Evolutionary conservation across 176 grass and related monocot species (phyloP), one percentile per base, ranked within the genome.

Genomic region (Rhynchospora tenuis): DNA sequence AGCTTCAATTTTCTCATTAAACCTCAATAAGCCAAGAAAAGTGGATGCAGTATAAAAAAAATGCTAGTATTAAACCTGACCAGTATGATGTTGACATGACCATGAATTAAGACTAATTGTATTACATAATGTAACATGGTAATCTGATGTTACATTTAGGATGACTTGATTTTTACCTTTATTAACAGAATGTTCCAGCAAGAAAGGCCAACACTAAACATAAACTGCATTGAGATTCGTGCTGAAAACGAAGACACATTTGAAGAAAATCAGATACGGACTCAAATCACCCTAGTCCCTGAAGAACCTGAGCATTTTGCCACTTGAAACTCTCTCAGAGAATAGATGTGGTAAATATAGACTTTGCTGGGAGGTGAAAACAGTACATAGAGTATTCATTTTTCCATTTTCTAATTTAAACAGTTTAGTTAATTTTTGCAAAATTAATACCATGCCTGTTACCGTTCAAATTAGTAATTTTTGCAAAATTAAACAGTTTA

Each of bases 151-250:
- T 76, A 9, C 46, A 76, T 76, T 29, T 76, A 31, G 15, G 47
- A 55, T 19, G 12, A 55, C 48, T 76, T 75, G 13, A 6, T 2
- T 76, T 76, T 26, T 28, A 13, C 13, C 22, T 55, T 28, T 10
- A 55, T 44, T 57, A 50, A 6, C 83, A 99, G 96, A 57, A 84
- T 99, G 67, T 99, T 93, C 89, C 93, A 90, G 54, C 91, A 93
- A 86, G 96, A 99, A 83, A 95, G 85, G 50, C 88, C 69, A 19
- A 93, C 85, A 17, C 85, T 90, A 79, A 88, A 83, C 64, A 91
- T 99, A 54, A 91, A 95, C 47, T 95, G 93, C 88, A 93, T 95
- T 12, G 80, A 90, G 85, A 80, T 92, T 50, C 64, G 62, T 79
- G 9, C 51, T 28, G 85, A 93, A 79, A 52, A 24, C 6, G 81